These are phyloP conservation scores for Aureobasidium sp. DNA, from an alignment of 2,329 filamentous ascomycete species.

Conservation along the genomic window DNA sequence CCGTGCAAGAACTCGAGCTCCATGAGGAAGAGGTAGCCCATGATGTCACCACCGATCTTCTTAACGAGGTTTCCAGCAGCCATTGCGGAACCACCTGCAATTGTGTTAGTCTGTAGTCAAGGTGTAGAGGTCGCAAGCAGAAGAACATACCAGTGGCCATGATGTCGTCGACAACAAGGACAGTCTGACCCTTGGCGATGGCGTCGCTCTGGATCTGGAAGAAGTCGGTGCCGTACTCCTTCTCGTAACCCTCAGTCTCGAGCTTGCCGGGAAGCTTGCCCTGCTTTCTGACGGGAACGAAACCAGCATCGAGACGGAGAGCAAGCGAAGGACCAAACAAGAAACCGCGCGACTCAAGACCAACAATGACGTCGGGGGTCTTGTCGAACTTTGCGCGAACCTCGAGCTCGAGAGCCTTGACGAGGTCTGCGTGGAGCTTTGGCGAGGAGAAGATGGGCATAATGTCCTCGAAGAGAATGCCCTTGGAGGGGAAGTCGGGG, in stretches of 20 bases:
- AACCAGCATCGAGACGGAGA: slow-evolving; percentile 70
- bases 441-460: slow-evolving; percentile 46
- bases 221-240: slow-evolving; percentile 92
- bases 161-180: slow-evolving; percentile 93
- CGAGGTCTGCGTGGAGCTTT: slow-evolving; percentile 45
- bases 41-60: slow-evolving; percentile 74
- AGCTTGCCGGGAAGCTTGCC: slow-evolving; percentile 87
- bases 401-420: slow-evolving; percentile 80
- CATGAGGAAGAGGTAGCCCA: slow-evolving; percentile 92
- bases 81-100: slow-evolving; percentile 75
- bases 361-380: slow-evolving; percentile 73
- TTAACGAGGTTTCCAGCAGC: slow-evolving; percentile 81
- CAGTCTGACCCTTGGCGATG: slow-evolving; percentile 78
- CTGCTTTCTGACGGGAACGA: slow-evolving; percentile 89
- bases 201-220: slow-evolving; percentile 93
- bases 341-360: slow-evolving; percentile 89
- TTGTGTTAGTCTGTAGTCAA: slow-evolving; percentile 4
- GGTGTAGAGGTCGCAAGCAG: slow-evolving; percentile 11
- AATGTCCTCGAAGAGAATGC: slow-evolving; percentile 97
- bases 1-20: slow-evolving; percentile 92
- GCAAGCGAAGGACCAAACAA: slow-evolving; percentile 89
- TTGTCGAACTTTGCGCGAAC: slow-evolving; percentile 56
- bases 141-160: slow-evolving; percentile 81
- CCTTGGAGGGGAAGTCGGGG: slow-evolving; percentile 83
- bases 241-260: slow-evolving; percentile 77